Percentiles rank a stretch among this genome's conserved stretches.
These are phyloP conservation scores for Daldinia caldariorum DNA, from an alignment of 495 filamentous ascomycete species.

Conservation along the genomic window DNA sequence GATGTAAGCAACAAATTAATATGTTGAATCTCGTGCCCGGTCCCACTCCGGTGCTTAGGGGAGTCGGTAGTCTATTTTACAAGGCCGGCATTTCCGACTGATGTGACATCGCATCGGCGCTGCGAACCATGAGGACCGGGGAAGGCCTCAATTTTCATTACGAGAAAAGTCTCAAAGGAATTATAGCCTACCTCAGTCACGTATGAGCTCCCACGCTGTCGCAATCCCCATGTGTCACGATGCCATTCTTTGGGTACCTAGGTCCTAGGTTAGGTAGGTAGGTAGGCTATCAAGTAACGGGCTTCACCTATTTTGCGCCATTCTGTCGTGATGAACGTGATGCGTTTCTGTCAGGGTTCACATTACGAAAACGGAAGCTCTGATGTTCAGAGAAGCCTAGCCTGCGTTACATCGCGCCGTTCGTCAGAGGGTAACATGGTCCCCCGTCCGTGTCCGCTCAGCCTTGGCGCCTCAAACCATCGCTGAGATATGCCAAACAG, in stretches of 20 bases:
- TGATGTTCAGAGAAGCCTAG: slow-evolving; percentile 34
- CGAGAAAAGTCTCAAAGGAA: slow-evolving; percentile 18
- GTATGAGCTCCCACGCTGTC: slow-evolving; percentile 15
- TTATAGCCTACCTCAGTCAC: not conserved
- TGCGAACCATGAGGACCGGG: slow-evolving; percentile 22
- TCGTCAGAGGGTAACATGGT: slow-evolving; percentile 10
- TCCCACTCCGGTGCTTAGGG: slow-evolving; percentile 2
- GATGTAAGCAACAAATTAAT: slow-evolving; percentile 4
- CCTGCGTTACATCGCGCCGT: slow-evolving; percentile 38
- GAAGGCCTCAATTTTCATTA: slow-evolving; percentile 13
- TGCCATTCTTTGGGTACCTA: slow-evolving; percentile 18
- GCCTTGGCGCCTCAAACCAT: slow-evolving; percentile 34
- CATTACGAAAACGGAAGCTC: slow-evolving; percentile 41
- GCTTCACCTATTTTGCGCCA: slow-evolving; percentile 34
- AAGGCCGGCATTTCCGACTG: slow-evolving; percentile 20
- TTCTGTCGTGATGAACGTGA: slow-evolving; percentile 36
- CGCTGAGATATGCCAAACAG: slow-evolving; percentile 32
- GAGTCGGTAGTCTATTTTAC: slow-evolving; percentile 15
- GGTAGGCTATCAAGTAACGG: slow-evolving; percentile 19
- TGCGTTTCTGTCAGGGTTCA: slow-evolving; percentile 19
- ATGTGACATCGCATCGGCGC: slow-evolving; percentile 29
- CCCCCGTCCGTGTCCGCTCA: slow-evolving; percentile 14
- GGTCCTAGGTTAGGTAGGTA: too few relatives aligned
- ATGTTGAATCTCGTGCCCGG: slow-evolving; percentile 18
- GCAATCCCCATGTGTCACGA: slow-evolving; percentile 33